Evolutionary conservation across 2,329 filamentous ascomycete species (phyloP), one percentile per base, ranked within the genome.

Genomic region (Aspergillus pseudonomiae): DNA sequence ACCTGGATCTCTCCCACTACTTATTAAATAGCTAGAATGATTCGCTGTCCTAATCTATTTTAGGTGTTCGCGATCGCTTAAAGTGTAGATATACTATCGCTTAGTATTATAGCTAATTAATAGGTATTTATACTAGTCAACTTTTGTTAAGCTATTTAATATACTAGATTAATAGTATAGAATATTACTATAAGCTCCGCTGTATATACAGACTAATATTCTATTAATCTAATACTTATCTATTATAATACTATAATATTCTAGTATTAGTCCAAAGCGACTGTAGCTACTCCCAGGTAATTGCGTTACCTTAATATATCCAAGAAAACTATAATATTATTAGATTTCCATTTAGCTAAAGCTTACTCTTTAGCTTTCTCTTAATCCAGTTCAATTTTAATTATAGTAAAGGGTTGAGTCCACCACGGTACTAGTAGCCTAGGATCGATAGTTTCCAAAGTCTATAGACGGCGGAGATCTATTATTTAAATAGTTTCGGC

Each of bases 401-500:
- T 71, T 57, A 70, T 59, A 11, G 59, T n/a, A 60, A 72, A 75
- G 39, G 63, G 34, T 10, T 67, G 56, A 2, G n/a, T 16, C 36
- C 65, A 63, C 71, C 67, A 75, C 11, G 64, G 71, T 58, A 63
- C 48, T 28, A 66, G 53, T 24, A 64, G 69, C 1, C 28, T 59
- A 55, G 67, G 68, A 41, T 73, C 65, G 9, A 73, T 74, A 9
- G 41, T 73, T 45, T 75, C 72, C 21, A 75, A 53, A 26, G 61
- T 62, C 1, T 64, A 41, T 3, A 71, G 45, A n/a, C 66, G 61
- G 7, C 62, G 43, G 2, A 67, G 21, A 58, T 67, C 34, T 54
- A 71, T 68, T 14, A 63, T 71, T 36, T 64, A 57, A 14, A 70
- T 26, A 0, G 65, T 53, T 67, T 68, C 67, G 4, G 68, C 64